Conservation (phyloP, 208 protist genomes). For the Angomonas ambiguus region DNA sequence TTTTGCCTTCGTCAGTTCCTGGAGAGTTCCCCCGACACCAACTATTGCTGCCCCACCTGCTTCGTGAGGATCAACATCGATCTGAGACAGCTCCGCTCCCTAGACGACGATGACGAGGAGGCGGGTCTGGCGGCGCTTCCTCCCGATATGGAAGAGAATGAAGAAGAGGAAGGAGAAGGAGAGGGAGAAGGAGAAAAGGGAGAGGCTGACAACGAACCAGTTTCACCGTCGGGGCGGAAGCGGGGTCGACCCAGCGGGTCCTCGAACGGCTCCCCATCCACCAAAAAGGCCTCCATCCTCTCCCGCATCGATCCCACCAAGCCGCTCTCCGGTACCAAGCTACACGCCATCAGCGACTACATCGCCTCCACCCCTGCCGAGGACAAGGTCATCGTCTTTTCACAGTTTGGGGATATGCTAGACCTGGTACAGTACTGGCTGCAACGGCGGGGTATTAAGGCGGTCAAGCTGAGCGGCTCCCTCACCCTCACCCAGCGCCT, state of each 20-base stretch:
- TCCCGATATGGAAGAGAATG: constrained; percentile 61
- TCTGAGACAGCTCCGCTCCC: constrained; percentile 60
- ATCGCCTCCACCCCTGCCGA: constrained; percentile 53
- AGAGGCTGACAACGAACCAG: neutral
- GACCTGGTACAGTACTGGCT: constrained; percentile 92
- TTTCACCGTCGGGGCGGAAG: neutral
- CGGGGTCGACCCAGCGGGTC: constrained; percentile 10
- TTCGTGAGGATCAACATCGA: constrained; percentile 86
- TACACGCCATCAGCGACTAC: constrained; percentile 87
- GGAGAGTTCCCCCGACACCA: constrained; percentile 69
- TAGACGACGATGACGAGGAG: constrained; percentile 60
- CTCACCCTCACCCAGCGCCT: constrained; percentile 84
- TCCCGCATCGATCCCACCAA: constrained; percentile 66
- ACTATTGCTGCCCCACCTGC: constrained; percentile 82
- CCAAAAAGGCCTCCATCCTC: constrained; percentile 53
- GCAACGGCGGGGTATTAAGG: constrained; percentile 56
- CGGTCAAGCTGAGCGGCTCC: constrained; percentile 88
- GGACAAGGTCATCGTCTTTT: constrained; percentile 93
- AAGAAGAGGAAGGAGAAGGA: constrained; percentile 14
- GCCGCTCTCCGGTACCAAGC: constrained; percentile 84
- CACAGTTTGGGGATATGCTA: constrained; percentile 96
- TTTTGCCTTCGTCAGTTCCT: constrained; percentile 83
- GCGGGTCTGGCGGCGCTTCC: constrained; percentile 50
- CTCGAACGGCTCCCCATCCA: constrained; percentile 1
- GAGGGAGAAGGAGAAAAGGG: neutral